phyloP scores from a whole-genome alignment of 106 monocot genomes.

The Allium fistulosum region DNA sequence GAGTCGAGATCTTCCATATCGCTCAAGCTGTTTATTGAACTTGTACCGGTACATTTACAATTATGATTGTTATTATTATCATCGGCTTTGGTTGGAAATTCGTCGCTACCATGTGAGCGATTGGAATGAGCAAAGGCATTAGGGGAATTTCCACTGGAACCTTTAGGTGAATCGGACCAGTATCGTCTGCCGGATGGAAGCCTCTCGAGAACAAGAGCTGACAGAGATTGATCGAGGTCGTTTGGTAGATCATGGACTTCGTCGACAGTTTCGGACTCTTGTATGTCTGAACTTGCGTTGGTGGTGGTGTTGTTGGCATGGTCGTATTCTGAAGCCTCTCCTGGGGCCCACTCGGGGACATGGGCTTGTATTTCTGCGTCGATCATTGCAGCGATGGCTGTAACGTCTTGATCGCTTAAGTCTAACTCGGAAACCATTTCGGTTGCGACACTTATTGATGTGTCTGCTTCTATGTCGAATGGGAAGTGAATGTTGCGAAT shows the following conservation, averaged over 20 bases:
- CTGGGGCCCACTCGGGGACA: constrained; percentile 42
- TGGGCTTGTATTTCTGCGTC: constrained; percentile 58
- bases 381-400: constrained; percentile 64
- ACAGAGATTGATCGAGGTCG: constrained; percentile 12
- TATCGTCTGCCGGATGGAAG: constrained; percentile 63
- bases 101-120: neutral
- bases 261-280: constrained; percentile 11
- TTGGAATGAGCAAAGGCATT: neutral
- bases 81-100: neutral
- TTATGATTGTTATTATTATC: neutral
- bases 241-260: constrained; percentile 25
- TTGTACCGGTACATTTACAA: no score
- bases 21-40: neutral
- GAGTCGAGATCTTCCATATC: constrained; percentile 14
- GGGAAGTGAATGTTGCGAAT: constrained; percentile 55
- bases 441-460: constrained; percentile 55
- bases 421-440: constrained; percentile 63
- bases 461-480: constrained; percentile 66
- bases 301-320: neutral
- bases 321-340: neutral
- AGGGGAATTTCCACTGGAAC: constrained; percentile 12
- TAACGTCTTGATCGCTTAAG: constrained; percentile 62
- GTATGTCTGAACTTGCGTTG: neutral
- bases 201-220: constrained; percentile 33
- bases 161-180: constrained; percentile 61